These are phyloP conservation scores for Alternaria triticimaculans DNA, from an alignment of 2,329 filamentous ascomycete genomes.

Conservation along the genomic window DNA sequence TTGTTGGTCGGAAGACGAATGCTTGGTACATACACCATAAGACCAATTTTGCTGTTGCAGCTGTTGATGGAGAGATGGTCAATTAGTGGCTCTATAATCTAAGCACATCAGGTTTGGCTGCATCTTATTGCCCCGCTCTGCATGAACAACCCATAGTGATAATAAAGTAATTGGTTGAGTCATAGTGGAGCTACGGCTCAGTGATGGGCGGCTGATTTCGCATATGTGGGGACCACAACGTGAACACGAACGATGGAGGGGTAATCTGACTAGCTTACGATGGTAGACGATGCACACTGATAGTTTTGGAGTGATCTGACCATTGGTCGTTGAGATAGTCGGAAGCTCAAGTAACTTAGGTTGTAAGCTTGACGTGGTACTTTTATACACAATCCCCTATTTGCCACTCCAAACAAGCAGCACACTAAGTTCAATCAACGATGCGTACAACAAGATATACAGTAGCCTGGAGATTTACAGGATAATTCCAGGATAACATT, in stretches of 20 bases:
- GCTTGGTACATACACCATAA: neutral
- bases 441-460: neutral
- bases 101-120: rapidly evolving
- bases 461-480: neutral
- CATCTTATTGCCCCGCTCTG: neutral
- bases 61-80: neutral
- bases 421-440: neutral
- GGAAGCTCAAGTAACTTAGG: neutral
- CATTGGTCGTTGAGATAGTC: neutral
- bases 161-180: neutral
- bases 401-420: neutral
- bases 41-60: neutral
- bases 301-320: neutral
- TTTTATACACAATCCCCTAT: neutral
- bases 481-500: neutral
- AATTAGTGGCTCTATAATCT: neutral
- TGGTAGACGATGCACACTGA: neutral
- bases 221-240: neutral
- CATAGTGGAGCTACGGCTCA: neutral
- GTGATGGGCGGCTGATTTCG: neutral
- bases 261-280: neutral
- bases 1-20: neutral
- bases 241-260: neutral
- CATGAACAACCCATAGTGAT: rapidly evolving
- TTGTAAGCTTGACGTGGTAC: neutral